Evolutionary conservation across 169 alveolate genomes (phyloP).

Genomic region (Plasmodium berghei): DNA sequence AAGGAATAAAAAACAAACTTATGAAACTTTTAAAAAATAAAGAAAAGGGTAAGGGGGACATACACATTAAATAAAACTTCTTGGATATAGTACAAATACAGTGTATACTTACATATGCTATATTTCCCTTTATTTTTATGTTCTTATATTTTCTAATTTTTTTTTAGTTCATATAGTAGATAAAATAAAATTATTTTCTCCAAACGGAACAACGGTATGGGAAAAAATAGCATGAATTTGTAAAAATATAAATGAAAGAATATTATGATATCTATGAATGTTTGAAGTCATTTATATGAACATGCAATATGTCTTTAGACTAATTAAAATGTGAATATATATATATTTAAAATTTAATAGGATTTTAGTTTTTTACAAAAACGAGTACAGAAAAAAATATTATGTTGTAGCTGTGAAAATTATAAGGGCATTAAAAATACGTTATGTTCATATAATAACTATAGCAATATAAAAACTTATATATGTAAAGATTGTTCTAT

Average conservation of each 20-base stretch:
- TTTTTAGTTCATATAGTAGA: conserved; percentile 5
- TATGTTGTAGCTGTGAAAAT: conserved; percentile 57
- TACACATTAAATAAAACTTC: background rate
- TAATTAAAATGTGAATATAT: too few species aligned
- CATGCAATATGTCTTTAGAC: too few species aligned
- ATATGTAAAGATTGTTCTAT: conserved; percentile 51
- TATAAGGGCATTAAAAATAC: conserved; percentile 27
- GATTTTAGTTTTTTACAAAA: background rate
- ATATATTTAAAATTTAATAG: conserved; percentile 3
- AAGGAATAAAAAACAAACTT: conserved; percentile 46
- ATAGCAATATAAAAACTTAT: conserved; percentile 39
- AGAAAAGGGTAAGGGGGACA: conserved; percentile 24
- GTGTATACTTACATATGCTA: conserved; percentile 1
- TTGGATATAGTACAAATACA: background rate
- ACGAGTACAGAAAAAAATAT: background rate
- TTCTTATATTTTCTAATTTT: background rate
- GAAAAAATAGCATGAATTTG: background rate
- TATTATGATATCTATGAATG: too few species aligned
- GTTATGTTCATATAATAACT: conserved; percentile 32
- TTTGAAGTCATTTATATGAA: too few species aligned
- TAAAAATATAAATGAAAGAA: too few species aligned
- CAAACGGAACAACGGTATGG: conserved; percentile 15
- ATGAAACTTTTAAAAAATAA: conserved; percentile 23
- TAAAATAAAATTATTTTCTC: conserved; percentile 1
- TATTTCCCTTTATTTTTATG: background rate